These are phyloP conservation scores for Adiantum capillusveneris DNA, from an alignment of 75 land plant genomes.

Conservation along the genomic window DNA sequence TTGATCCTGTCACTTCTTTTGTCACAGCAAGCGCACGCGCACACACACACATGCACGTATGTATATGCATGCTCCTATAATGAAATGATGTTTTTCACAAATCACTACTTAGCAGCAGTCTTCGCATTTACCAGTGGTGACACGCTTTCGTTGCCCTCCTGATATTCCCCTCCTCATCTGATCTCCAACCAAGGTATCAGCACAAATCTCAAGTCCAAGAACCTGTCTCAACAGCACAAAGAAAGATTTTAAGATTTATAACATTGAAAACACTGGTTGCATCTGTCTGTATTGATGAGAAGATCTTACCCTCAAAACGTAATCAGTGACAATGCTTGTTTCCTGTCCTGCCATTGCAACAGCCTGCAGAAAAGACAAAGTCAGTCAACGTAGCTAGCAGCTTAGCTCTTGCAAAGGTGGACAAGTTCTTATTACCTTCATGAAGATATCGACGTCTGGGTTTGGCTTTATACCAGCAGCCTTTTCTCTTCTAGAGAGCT, in stretches of 20 bases:
- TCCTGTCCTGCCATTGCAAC: slow-evolving; percentile 48
- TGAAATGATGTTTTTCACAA: background rate
- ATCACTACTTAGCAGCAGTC: slow-evolving; percentile 5
- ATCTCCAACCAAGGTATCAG: slow-evolving; percentile 33
- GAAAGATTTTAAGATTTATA: slow-evolving; percentile 7
- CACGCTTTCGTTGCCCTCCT: slow-evolving; percentile 41
- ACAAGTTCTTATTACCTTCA: slow-evolving; percentile 45
- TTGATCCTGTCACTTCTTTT: too few species aligned
- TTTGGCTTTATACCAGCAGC: slow-evolving; percentile 66
- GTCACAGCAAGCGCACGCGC: slow-evolving; percentile 4
- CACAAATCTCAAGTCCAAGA: slow-evolving; percentile 31
- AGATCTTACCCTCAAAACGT: slow-evolving; percentile 46
- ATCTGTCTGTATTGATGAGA: background rate
- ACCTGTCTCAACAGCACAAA: slow-evolving; percentile 11
- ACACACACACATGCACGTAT: slow-evolving; percentile 24
- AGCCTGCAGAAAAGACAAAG: slow-evolving; percentile 33
- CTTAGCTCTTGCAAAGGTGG: background rate
- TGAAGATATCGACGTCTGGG: slow-evolving; percentile 76
- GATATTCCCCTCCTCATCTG: slow-evolving; percentile 37
- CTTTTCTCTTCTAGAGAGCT: slow-evolving; percentile 73
- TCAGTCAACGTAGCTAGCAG: background rate
- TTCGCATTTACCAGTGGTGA: slow-evolving; percentile 29
- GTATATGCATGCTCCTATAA: slow-evolving; percentile 7
- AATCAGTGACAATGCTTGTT: slow-evolving; percentile 52
- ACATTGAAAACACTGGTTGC: background rate